Conservation (phyloP, 345 rosid species). For the Ceriops decandra region DNA sequence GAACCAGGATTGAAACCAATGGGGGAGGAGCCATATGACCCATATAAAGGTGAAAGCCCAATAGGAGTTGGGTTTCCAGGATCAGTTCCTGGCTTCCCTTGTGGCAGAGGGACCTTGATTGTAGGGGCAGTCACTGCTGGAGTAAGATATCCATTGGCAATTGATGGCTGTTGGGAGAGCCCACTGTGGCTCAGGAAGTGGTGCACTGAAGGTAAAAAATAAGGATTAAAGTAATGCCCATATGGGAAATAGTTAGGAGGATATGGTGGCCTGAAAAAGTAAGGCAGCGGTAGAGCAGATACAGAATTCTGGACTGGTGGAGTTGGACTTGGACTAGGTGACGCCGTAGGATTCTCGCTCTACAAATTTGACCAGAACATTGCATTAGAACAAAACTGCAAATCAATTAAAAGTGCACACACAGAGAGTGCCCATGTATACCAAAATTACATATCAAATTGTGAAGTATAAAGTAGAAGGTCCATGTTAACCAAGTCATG, state of each 20-base stretch:
- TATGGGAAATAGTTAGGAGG: constrained; percentile 58
- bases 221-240: constrained; percentile 57
- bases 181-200: constrained; percentile 61
- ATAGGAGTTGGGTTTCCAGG: constrained; percentile 33
- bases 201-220: constrained; percentile 56
- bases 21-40: constrained; percentile 32
- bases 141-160: constrained; percentile 36
- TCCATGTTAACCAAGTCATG: no score
- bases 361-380: constrained; percentile 28
- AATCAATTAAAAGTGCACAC: background rate
- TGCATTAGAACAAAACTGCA: background rate
- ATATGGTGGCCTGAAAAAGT: constrained; percentile 68
- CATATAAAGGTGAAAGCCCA: constrained; percentile 47
- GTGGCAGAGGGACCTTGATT: constrained; percentile 47
- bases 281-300: constrained; percentile 52
- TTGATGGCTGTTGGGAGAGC: constrained; percentile 57
- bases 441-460: no score
- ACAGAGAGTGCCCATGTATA: background rate
- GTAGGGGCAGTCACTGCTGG: constrained; percentile 37
- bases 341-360: constrained; percentile 45
- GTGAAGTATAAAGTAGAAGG: no score
- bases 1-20: constrained; percentile 46
- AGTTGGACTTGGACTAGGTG: constrained; percentile 44
- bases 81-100: constrained; percentile 46
- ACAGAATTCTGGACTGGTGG: constrained; percentile 49